These are phyloP conservation scores for Exobasidium cylindrosporum DNA, from an alignment of 1,284 basidiomycete species.

Conservation along the genomic window DNA sequence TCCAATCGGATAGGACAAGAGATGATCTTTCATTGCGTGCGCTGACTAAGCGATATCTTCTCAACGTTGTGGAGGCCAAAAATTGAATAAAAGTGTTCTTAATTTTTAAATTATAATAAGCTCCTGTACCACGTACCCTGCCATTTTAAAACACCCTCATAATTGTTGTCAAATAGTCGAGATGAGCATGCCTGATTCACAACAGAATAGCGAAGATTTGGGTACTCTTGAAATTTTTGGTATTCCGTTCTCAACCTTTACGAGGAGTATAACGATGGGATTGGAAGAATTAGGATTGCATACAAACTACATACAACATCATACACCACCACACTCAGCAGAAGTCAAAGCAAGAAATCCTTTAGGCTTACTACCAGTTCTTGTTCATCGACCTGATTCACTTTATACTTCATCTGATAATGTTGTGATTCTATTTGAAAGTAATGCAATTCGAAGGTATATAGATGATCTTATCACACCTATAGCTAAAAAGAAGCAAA, in stretches of 20 bases:
- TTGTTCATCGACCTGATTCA: constrained; percentile 16
- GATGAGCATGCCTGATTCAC: constrained; percentile 14
- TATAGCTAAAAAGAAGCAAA: background rate
- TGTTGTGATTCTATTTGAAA: constrained; percentile 13
- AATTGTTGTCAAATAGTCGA: too few relatives aligned
- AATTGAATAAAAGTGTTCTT: too few relatives aligned
- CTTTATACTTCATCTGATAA: constrained; percentile 9
- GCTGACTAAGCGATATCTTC: too few relatives aligned
- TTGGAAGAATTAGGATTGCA: constrained; percentile 7
- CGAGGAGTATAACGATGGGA: constrained; percentile 14
- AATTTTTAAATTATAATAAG: too few relatives aligned
- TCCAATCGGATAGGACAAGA: too few relatives aligned
- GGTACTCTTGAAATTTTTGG: constrained; percentile 15
- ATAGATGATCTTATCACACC: constrained; percentile 11
- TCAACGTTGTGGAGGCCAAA: too few relatives aligned
- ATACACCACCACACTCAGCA: constrained; percentile 13
- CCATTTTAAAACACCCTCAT: too few relatives aligned
- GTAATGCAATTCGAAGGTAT: constrained; percentile 17
- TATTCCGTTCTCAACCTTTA: constrained; percentile 20
- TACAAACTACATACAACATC: constrained; percentile 9
- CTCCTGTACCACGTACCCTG: too few relatives aligned
- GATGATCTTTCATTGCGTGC: too few relatives aligned
- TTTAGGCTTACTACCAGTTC: constrained; percentile 17
- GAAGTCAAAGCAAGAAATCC: constrained; percentile 14
- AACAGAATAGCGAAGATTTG: constrained; percentile 6